Percentiles rank a stretch among this genome's conserved stretches.
Evolutionary conservation across 805 yeast species (phyloP).

Genomic region (Debaryomyces tyrocola): DNA sequence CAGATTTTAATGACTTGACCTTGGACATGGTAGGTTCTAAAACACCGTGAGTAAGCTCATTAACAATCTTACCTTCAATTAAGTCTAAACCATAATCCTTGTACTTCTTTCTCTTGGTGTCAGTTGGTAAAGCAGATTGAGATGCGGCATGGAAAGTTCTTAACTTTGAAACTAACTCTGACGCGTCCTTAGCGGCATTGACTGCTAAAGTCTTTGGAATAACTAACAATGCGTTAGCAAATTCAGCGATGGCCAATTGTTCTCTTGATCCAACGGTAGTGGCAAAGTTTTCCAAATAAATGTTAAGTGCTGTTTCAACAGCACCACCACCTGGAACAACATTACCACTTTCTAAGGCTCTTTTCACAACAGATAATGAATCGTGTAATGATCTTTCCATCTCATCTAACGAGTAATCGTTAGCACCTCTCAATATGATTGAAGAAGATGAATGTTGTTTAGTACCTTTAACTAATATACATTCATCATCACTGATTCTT

Average conservation of each 20-base stretch:
- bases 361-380: constrained; percentile 89
- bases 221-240: constrained; percentile 83
- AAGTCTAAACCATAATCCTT: constrained; percentile 91
- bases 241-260: constrained; percentile 96
- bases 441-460: constrained; percentile 90
- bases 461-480: constrained; percentile 88
- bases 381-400: constrained; percentile 98
- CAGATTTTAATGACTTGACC: constrained; percentile 89
- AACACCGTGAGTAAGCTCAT: constrained; percentile 81
- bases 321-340: constrained; percentile 99
- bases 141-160: constrained; percentile 96
- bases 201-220: constrained; percentile 97
- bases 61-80: constrained; percentile 86
- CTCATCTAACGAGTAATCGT: constrained; percentile 93
- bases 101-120: constrained; percentile 79
- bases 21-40: constrained; percentile 94
- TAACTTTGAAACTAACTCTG: constrained; percentile 90
- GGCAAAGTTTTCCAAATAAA: constrained; percentile 93
- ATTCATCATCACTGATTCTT: constrained; percentile 92
- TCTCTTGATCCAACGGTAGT: constrained; percentile 97
- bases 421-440: constrained; percentile 91
- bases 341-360: constrained; percentile 90
- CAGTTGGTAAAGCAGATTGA: constrained; percentile 83
- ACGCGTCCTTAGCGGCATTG: constrained; percentile 96
- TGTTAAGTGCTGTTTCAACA: constrained; percentile 95